These are phyloP conservation scores for Coffea humblotiana DNA, from an alignment of 305 asterid genomes.

Conservation along the genomic window DNA sequence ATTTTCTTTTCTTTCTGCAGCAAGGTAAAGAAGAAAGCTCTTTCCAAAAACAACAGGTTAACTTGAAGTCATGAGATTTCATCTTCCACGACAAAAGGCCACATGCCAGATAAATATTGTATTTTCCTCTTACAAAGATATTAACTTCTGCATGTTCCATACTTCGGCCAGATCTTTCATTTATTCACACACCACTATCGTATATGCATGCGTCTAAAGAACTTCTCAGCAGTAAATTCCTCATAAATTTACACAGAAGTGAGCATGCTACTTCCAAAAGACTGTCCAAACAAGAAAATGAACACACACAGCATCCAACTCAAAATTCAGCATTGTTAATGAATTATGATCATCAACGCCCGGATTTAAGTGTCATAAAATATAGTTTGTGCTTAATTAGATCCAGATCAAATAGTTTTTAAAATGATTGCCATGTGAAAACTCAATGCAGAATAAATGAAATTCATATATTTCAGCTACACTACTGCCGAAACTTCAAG, in stretches of 20 bases:
- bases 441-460: not conserved
- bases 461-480: not conserved
- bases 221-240: not conserved
- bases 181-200: too few relatives aligned
- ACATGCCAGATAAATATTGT: not conserved
- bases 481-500: not conserved
- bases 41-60: not conserved
- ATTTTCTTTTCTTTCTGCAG: not conserved
- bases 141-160: too few relatives aligned
- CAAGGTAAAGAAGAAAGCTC: not conserved
- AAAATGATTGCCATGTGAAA: not conserved
- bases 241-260: too few relatives aligned
- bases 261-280: not conserved
- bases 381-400: not conserved
- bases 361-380: not conserved
- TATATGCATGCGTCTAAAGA: too few relatives aligned
- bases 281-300: not conserved
- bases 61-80: not conserved
- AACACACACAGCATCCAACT: not conserved
- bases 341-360: not conserved
- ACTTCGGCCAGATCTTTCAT: too few relatives aligned
- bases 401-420: not conserved
- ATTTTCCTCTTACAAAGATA: not conserved
- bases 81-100: not conserved
- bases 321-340: not conserved